Evolutionary conservation across 768 basidiomycete species (phyloP), one percentile per base, ranked within the genome.

Genomic region (Favolaschia claudopus): DNA sequence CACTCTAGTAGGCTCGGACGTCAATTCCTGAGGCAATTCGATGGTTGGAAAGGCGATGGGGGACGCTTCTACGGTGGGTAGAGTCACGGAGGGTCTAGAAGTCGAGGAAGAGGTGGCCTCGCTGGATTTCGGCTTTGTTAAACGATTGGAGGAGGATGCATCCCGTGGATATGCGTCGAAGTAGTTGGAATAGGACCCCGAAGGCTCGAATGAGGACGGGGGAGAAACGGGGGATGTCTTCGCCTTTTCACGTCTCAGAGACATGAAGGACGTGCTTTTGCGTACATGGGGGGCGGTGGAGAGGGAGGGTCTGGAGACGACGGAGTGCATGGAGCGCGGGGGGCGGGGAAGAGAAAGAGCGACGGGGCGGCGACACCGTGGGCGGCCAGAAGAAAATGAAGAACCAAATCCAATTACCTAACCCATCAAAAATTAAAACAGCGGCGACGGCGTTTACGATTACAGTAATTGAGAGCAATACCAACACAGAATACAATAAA

Each of bases 231-330:
- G 38, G 38, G 67, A 51, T 13, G 70, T 69, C 69, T 77, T 78
- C 57, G 80, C 75, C 68, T 79, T 81, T 72, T 83, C 82, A 58
- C 79, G 79, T 58, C 79, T 75, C 44, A 86, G 74, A 25, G 88
- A 87, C 31, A 86, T 69, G 67, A 86, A 84, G 8, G 88, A 86
- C 20, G 80, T 74, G 64, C 79, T 86, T 71, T 84, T 85, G 58
- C 79, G 82, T 25, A 72, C 72, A 54, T 78, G 82, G 52, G 65
- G 46, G 62, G 68, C 58, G 49, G 74, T 70, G 51, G 68, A 57
- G 46, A 67, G 50, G 58, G 74, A 71, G 49, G 72, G 68, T 28
- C 77, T 76, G 49, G 76, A 73, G 49, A 76, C 59, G 48, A 62
- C 33, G 14, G 62, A 55, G 50, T 58, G 55, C 62, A 63, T 55